Evolutionary conservation across 331 rosid genomes (phyloP), one percentile per base, ranked within the genome.

Genomic region (Cydonia oblonga): DNA sequence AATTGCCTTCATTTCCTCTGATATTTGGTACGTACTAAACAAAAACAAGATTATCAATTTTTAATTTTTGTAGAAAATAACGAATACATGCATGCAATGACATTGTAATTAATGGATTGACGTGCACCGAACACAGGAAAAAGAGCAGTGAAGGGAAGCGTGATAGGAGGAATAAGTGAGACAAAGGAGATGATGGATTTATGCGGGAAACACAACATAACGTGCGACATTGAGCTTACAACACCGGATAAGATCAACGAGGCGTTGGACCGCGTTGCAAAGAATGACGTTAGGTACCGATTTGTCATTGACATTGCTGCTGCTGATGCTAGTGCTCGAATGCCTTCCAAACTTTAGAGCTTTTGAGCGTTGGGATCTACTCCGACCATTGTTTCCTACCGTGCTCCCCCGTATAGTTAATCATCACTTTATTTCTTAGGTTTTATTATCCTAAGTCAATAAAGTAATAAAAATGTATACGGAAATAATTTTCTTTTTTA

Each of bases 141-240:
- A 35, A 84, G 90, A 64, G 63, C 92, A 1, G 87, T 88, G 73
- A 86, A 85, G 76, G 97, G 97, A 22, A 88, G 90, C 6, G 77
- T 90, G 16, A 88, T 88, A 3, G 96, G 97, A 57, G 88, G 92
- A 74, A 88, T 88, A 15, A 79, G 65, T 44, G 97, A 87, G 30
- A 90, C 92, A 0, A 87, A 83, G 72, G 90, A 90, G 69, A 88
- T 88, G 96, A 22, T 90, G 89, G 71, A 90, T 0, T 12, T 88
- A 4, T 88, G 92, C 59, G 97, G 80, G 1, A 85, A 88, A 56
- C 80, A 85, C 74, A 85, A 90, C 56, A 85, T 90, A 22, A 82
- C 88, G 0, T 81, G 90, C 6, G 96, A 90, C 75, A 79, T 89
- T 20, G 97, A 90, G 64, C 68, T 90, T 11, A 44, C 82, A 60